Evolutionary conservation across 805 yeast species (phyloP), one percentile per base, ranked within the genome.

Genomic region (Hanseniaspora hatyaiensis): DNA sequence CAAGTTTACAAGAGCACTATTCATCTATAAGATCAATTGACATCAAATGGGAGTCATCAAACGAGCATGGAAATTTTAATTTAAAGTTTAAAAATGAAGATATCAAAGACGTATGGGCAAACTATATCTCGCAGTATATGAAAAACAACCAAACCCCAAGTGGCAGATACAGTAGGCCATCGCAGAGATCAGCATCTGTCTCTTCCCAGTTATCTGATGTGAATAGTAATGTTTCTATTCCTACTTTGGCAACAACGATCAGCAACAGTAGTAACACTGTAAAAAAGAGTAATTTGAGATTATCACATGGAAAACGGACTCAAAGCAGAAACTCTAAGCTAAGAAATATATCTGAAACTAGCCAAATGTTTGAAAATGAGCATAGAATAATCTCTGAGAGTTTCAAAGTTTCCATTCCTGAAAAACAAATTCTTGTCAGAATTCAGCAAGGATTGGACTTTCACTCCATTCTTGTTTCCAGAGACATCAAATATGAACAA

Each of bases 11-110:
- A 75, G n/a, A 65, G 58, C 42, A 63, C 64, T 39, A 54, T 60
- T 53, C 63, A 52, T n/a, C 78, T 80, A 5, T 77, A 78, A 57
- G 73, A 75, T 12, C 65, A 82, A 54, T 74, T 80, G 31, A 73
- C 82, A 43, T 43, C 9, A 74, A 83, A 13, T 83, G 92, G 92
- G 76, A 79, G n/a, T 92, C 95, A 8, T 77, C 80, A 45, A 79
- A 77, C 56, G 96, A 88, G 54, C 78, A 83, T 24, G 96, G 95
- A 12, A 77, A 84, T 16, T 87, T 92, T 55, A 75, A 86, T 15
- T 71, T 92, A 59, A 73, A 84, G 49, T 86, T 86, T 63, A 74
- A 81, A 52, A 81, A 81, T 44, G 96, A 88, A 57, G 97, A 92
- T 61, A 70, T 72, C 15, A 71, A 94, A 53, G 73, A 72, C 50